These are phyloP conservation scores for Blastocladiella emersonii DNA, from an alignment of 371 early-diverging fungal genomes.

Conservation along the genomic window DNA sequence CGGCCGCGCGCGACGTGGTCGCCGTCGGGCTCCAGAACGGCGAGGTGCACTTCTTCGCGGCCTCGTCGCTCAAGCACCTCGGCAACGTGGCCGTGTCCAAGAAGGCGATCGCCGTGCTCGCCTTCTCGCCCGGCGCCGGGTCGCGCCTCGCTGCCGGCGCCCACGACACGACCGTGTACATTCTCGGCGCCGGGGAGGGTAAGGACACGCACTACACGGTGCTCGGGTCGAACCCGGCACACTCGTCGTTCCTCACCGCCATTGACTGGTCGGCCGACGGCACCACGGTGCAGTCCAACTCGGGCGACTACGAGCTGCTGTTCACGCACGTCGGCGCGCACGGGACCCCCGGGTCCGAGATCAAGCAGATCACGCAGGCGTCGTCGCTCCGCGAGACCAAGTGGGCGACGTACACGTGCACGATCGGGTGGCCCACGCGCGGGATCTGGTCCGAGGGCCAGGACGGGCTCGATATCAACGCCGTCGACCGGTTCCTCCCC, in stretches of 20 bases:
- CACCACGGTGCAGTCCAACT: constrained; percentile 5
- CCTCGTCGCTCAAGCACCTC: background rate
- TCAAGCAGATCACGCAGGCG: constrained; percentile 7
- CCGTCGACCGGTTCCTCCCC: constrained; percentile 3
- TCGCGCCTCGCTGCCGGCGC: constrained; percentile 14
- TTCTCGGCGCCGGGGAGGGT: background rate
- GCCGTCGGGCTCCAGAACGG: background rate
- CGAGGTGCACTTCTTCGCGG: background rate
- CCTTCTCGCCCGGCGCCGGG: constrained; percentile 16
- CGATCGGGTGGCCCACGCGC: constrained; percentile 12
- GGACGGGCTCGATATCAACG: constrained; percentile 15
- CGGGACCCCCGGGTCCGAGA: background rate
- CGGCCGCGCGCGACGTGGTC: background rate
- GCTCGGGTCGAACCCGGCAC: background rate
- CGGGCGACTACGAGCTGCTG: constrained; percentile 14
- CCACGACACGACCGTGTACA: constrained; percentile 11
- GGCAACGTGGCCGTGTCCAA: background rate
- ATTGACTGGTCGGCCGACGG: constrained; percentile 1
- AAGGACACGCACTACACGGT: background rate
- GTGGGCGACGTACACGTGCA: constrained; percentile 15
- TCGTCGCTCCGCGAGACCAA: constrained; percentile 4
- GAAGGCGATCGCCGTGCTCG: constrained; percentile 7
- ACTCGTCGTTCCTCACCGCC: background rate
- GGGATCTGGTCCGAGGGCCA: constrained; percentile 13
- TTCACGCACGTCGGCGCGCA: constrained; percentile 7